phyloP scores from a whole-genome alignment of 2,329 filamentous ascomycete species.

The Zasmidium citrigriseum region DNA sequence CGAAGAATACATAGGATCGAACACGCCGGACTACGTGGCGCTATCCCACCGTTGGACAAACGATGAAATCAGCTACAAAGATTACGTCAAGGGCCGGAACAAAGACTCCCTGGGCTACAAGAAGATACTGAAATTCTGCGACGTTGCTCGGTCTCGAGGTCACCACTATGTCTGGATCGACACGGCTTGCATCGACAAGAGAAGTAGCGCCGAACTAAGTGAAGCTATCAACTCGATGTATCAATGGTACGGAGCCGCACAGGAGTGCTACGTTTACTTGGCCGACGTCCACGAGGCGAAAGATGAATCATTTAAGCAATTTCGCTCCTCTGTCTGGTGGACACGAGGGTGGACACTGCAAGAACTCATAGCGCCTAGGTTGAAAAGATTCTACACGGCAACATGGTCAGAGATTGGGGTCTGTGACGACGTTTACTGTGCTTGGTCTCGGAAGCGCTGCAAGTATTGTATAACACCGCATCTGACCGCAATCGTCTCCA shows the following conservation, averaged over 20 bases:
- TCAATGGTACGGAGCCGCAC: slow-evolving; percentile 16
- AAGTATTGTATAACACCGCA: not conserved
- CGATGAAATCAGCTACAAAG: slow-evolving; percentile 20
- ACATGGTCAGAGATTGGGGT: not conserved
- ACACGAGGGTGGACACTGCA: slow-evolving; percentile 7
- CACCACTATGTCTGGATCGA: slow-evolving; percentile 16
- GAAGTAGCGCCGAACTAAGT: slow-evolving; percentile 18
- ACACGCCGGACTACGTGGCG: slow-evolving; percentile 21
- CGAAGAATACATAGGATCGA: slow-evolving; percentile 8
- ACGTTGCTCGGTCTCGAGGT: not conserved
- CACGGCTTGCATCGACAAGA: slow-evolving; percentile 24
- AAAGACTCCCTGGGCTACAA: slow-evolving; percentile 1
- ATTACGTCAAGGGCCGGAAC: slow-evolving; percentile 13
- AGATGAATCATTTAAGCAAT: not conserved
- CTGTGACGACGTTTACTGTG: not conserved
- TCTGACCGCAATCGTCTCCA: not conserved
- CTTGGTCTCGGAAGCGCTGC: not conserved
- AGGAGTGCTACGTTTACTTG: slow-evolving; percentile 21
- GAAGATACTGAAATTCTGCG: slow-evolving; percentile 11
- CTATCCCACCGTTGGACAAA: slow-evolving; percentile 26
- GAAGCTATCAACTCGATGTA: slow-evolving; percentile 24
- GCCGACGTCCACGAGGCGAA: not conserved
- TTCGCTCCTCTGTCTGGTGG: slow-evolving; percentile 1
- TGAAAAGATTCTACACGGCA: not conserved
- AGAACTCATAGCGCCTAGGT: not conserved